These are phyloP conservation scores for Takakia lepidozioides DNA, from an alignment of 225 moss, liverwort and hornwort species.

Conservation along the genomic window DNA sequence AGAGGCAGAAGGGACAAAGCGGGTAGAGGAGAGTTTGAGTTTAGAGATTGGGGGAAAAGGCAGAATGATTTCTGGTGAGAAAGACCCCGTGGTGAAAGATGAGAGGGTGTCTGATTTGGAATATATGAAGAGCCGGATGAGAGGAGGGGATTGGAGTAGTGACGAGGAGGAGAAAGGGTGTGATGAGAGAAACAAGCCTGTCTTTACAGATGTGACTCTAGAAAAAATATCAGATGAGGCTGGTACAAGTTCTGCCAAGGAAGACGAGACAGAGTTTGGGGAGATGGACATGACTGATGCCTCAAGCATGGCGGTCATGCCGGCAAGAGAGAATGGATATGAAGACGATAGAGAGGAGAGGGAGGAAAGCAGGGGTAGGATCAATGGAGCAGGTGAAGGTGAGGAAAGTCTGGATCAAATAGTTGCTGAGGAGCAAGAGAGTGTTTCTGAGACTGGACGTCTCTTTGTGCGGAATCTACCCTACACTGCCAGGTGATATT, in stretches of 20 bases:
- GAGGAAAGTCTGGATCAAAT: conserved; percentile 19
- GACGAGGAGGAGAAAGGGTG: conserved; percentile 30
- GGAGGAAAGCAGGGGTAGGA: conserved; percentile 6
- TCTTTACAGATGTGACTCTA: neutral
- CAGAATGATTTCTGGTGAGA: conserved; percentile 4
- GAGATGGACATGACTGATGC: neutral
- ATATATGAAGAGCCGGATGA: conserved; percentile 77
- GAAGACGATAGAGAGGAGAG: conserved; percentile 11
- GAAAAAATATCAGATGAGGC: neutral
- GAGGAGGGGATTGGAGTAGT: conserved; percentile 67
- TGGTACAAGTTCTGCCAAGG: neutral
- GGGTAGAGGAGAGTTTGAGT: conserved; percentile 9
- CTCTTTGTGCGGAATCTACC: conserved; percentile 92
- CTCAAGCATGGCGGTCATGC: neutral
- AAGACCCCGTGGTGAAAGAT: conserved; percentile 48
- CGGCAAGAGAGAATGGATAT: conserved; percentile 1
- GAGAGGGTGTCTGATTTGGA: conserved; percentile 73
- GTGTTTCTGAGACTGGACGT: conserved; percentile 88
- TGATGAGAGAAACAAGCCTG: too few relatives aligned
- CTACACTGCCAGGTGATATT: conserved; percentile 67
- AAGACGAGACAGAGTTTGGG: neutral
- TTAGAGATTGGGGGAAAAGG: too few relatives aligned
- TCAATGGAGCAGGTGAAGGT: conserved; percentile 8
- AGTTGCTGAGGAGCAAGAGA: conserved; percentile 68
- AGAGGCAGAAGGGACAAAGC: conserved; percentile 10